Evolutionary conservation across 2,329 filamentous ascomycete species (phyloP).

Genomic region (Fusarium poae): DNA sequence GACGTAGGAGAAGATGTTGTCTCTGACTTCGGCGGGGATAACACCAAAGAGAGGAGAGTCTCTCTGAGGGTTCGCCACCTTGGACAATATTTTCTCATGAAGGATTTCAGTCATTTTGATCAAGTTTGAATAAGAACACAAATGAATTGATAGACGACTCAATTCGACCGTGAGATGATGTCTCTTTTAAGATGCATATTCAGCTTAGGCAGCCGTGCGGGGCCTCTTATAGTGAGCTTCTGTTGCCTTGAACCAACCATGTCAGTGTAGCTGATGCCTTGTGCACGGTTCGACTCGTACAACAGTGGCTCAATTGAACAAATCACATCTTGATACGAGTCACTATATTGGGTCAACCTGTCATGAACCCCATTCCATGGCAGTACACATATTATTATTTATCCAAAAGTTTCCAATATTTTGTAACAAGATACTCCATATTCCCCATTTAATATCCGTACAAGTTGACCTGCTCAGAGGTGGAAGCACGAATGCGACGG

Average conservation of each 20-base stretch:
- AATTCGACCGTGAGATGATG: neutral
- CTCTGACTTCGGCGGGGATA: constrained; percentile 64
- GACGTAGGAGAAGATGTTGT: constrained; percentile 59
- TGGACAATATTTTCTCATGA: constrained; percentile 1
- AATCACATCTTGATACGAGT: neutral
- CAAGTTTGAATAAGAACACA: no score
- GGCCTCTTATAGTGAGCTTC: neutral
- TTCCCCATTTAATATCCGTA: constrained; percentile 53
- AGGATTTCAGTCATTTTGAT: neutral
- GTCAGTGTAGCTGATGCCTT: neutral
- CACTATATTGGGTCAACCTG: neutral
- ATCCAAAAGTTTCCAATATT: neutral
- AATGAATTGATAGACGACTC: neutral
- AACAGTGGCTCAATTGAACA: neutral
- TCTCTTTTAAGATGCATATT: neutral
- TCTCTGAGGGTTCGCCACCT: constrained; percentile 10
- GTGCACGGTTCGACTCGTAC: neutral
- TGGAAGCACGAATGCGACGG: constrained; percentile 54
- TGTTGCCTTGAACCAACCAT: neutral
- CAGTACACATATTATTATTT: neutral
- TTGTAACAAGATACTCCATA: neutral
- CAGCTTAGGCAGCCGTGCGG: constrained; percentile 30
- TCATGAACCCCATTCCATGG: neutral
- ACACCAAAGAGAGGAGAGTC: constrained; percentile 51
- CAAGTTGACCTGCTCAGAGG: constrained; percentile 53